A percentile compares a stretch with the other conserved stretches of the same genome.
These are phyloP conservation scores for Drechslera avenae DNA, from an alignment of 2,329 filamentous ascomycete species.

Conservation along the genomic window DNA sequence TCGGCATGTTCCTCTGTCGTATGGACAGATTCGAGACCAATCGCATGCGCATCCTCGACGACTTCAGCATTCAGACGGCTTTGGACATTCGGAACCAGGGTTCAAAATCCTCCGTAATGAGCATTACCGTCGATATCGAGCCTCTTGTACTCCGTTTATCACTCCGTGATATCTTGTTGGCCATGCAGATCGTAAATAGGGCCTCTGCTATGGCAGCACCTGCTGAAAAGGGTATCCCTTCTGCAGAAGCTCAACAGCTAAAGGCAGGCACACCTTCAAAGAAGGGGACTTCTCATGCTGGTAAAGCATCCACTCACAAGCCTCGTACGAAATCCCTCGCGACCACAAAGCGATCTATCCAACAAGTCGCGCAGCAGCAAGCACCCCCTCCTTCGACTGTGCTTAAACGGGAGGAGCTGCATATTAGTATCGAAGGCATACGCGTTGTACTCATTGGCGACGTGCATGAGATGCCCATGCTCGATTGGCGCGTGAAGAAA, in stretches of 20 bases:
- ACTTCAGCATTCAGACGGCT: slow-evolving; percentile 90
- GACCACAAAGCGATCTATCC: slow-evolving; percentile 49
- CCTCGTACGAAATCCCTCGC: slow-evolving; percentile 54
- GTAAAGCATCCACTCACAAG: slow-evolving; percentile 54
- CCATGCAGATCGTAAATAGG: slow-evolving; percentile 88
- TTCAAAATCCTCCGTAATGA: slow-evolving; percentile 67
- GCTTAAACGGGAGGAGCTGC: slow-evolving; percentile 76
- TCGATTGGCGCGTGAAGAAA: slow-evolving; percentile 91
- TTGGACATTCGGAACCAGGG: slow-evolving; percentile 74
- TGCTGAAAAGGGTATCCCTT: slow-evolving; percentile 52
- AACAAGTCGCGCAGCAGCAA: slow-evolving; percentile 62
- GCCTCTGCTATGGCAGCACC: slow-evolving; percentile 83
- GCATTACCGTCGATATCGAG: slow-evolving; percentile 85
- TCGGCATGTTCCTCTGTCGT: slow-evolving; percentile 97
- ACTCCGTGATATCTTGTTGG: slow-evolving; percentile 90
- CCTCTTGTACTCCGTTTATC: slow-evolving; percentile 89
- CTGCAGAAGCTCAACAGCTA: slow-evolving; percentile 61
- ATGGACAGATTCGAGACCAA: slow-evolving; percentile 98
- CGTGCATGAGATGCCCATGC: slow-evolving; percentile 88
- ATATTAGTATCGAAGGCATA: slow-evolving; percentile 84
- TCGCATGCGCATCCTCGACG: slow-evolving; percentile 88
- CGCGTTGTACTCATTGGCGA: slow-evolving; percentile 95
- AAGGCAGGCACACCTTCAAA: slow-evolving; percentile 55
- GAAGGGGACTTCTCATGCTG: slow-evolving; percentile 57
- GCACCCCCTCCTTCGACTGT: slow-evolving; percentile 61